Evolutionary conservation across 306 rosid species (phyloP).

Genomic region (Begonia masoniana): DNA sequence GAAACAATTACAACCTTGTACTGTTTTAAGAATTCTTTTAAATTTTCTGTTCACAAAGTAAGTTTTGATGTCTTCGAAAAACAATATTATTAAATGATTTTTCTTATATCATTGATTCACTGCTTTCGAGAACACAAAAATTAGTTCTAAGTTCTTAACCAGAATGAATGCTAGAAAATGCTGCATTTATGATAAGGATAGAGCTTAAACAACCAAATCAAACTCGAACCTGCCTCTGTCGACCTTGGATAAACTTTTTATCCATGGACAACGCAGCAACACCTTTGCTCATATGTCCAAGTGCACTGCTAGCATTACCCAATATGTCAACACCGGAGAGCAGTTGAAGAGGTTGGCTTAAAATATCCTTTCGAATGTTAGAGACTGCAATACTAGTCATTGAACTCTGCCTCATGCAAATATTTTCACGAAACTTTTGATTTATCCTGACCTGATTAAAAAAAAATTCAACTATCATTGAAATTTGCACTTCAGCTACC

Average conservation of each 20-base stretch:
- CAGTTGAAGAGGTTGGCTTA: constrained; percentile 92
- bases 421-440: constrained; percentile 68
- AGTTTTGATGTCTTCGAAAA: too few relatives aligned
- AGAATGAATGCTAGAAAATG: background rate
- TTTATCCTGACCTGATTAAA: constrained; percentile 68
- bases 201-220: background rate
- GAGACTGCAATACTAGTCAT: constrained; percentile 88
- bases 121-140: background rate
- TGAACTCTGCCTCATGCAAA: constrained; percentile 90
- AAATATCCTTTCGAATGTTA: constrained; percentile 80
- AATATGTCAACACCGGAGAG: constrained; percentile 95
- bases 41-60: too few relatives aligned
- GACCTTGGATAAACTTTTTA: constrained; percentile 95
- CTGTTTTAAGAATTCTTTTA: too few relatives aligned
- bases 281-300: constrained; percentile 99
- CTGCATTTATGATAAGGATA: constrained; percentile 1
- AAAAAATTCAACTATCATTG: constrained; percentile 8
- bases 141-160: background rate
- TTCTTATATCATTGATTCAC: background rate
- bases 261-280: constrained; percentile 98
- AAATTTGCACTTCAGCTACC: background rate
- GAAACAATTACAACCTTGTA: too few relatives aligned
- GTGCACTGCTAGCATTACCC: constrained; percentile 99
- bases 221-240: constrained; percentile 70
- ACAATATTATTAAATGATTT: too few relatives aligned